phyloP scores from a whole-genome alignment of 495 filamentous ascomycete genomes.

The Choiromyces venosus region DNA sequence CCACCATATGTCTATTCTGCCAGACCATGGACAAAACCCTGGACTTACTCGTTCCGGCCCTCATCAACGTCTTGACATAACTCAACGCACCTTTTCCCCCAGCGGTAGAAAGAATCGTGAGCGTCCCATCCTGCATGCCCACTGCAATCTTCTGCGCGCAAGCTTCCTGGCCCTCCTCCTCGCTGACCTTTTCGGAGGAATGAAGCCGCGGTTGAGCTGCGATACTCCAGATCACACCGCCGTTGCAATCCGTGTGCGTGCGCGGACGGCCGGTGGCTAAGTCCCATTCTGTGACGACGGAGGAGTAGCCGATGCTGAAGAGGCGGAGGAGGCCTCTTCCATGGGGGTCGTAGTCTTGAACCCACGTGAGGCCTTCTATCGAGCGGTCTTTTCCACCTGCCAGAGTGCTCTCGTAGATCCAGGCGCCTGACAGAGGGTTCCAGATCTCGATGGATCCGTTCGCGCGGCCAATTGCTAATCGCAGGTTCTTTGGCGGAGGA shows the following conservation, averaged over 20 bases:
- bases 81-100: constrained; percentile 32
- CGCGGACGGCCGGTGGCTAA: constrained; percentile 66
- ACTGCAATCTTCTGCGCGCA: constrained; percentile 70
- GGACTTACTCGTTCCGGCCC: constrained; percentile 70
- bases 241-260: constrained; percentile 80
- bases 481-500: constrained; percentile 54
- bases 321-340: constrained; percentile 73
- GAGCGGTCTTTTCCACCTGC: constrained; percentile 78
- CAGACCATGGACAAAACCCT: constrained; percentile 85
- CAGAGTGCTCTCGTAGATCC: constrained; percentile 84
- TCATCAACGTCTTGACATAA: constrained; percentile 49
- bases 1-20: constrained; percentile 71
- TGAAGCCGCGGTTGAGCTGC: constrained; percentile 70
- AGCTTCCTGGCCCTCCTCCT: constrained; percentile 28
- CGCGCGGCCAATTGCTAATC: constrained; percentile 82
- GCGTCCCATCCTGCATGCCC: constrained; percentile 85
- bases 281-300: constrained; percentile 91
- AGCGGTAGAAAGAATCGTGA: constrained; percentile 75
- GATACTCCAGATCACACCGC: constrained; percentile 95
- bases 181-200: constrained; percentile 41
- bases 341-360: constrained; percentile 69
- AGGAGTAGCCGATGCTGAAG: constrained; percentile 94
- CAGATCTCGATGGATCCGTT: constrained; percentile 98
- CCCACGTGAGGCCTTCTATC: constrained; percentile 88
- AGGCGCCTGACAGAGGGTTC: constrained; percentile 80